Evolutionary conservation across 495 filamentous ascomycete genomes (phyloP).

Genomic region (Aspergillus incahuasiensis): DNA sequence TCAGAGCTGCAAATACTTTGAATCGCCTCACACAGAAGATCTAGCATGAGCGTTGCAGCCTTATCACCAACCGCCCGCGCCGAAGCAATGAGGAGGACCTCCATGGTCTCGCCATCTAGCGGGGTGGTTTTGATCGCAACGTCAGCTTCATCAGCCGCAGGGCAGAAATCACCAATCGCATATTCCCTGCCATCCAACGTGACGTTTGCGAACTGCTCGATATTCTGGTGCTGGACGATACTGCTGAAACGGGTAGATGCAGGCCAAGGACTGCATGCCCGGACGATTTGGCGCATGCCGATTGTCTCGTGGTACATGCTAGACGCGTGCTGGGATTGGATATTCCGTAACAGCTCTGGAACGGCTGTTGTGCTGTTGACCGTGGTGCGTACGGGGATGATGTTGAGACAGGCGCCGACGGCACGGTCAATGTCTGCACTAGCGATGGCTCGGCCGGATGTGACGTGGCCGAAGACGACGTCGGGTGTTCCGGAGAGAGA

Average conservation of each 20-base stretch:
- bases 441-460: constrained; percentile 52
- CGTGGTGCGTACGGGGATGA: constrained; percentile 39
- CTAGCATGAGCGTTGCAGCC: too few species aligned
- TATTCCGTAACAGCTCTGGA: constrained; percentile 32
- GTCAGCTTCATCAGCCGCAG: too few species aligned
- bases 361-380: constrained; percentile 26
- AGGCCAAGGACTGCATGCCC: constrained; percentile 43
- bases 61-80: too few species aligned
- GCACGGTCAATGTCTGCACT: constrained; percentile 43
- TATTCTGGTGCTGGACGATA: constrained; percentile 25
- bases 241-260: constrained; percentile 17
- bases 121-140: too few species aligned
- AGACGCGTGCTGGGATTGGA: constrained; percentile 42
- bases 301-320: constrained; percentile 39
- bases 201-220: not conserved
- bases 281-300: constrained; percentile 42
- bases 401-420: constrained; percentile 42
- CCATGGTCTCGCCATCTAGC: too few species aligned
- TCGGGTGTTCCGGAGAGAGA: constrained; percentile 46
- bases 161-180: too few species aligned
- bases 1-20: too few species aligned
- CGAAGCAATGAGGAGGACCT: too few species aligned
- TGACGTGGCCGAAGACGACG: constrained; percentile 50
- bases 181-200: too few species aligned
- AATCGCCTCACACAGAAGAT: too few species aligned